Conservation (phyloP, 345 rosid genomes). For the Cardiospermum halicacabum region DNA sequence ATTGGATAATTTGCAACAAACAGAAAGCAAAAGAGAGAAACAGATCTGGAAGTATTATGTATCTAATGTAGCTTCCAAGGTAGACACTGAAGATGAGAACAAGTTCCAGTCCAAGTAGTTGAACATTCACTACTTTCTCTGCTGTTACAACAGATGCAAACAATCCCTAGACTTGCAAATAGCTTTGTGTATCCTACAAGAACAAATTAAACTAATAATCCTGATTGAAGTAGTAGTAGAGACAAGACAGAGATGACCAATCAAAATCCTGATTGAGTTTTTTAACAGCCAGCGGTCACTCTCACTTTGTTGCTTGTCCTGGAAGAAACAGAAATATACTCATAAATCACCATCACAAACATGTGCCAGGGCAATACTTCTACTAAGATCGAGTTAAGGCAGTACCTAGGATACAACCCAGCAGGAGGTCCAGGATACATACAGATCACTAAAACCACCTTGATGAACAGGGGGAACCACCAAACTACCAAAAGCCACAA, state of each 20-base stretch:
- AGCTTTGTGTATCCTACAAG: constrained; percentile 31
- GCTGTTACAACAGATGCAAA: constrained; percentile 59
- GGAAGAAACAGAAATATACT: constrained; percentile 15
- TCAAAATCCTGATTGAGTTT: too few relatives aligned
- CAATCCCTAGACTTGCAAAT: constrained; percentile 45
- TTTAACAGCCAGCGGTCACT: too few relatives aligned
- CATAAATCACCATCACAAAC: background rate
- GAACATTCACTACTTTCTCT: constrained; percentile 35
- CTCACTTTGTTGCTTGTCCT: too few relatives aligned
- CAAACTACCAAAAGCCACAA: constrained; percentile 32
- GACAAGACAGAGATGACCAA: constrained; percentile 10
- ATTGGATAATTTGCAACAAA: background rate
- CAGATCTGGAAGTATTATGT: too few relatives aligned
- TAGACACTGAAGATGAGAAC: constrained; percentile 44
- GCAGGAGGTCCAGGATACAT: constrained; percentile 74
- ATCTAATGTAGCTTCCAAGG: constrained; percentile 48
- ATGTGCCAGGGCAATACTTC: background rate
- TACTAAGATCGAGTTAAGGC: background rate
- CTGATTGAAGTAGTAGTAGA: background rate
- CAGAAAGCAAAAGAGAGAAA: background rate
- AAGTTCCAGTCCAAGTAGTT: constrained; percentile 39
- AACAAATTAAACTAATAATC: background rate
- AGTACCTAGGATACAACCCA: constrained; percentile 73
- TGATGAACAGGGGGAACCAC: constrained; percentile 54
- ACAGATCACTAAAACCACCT: constrained; percentile 40